Percentiles rank a stretch among this genome's conserved stretches.
phyloP scores from a whole-genome alignment of 805 yeast genomes.

The Yamadazyma sp. region DNA sequence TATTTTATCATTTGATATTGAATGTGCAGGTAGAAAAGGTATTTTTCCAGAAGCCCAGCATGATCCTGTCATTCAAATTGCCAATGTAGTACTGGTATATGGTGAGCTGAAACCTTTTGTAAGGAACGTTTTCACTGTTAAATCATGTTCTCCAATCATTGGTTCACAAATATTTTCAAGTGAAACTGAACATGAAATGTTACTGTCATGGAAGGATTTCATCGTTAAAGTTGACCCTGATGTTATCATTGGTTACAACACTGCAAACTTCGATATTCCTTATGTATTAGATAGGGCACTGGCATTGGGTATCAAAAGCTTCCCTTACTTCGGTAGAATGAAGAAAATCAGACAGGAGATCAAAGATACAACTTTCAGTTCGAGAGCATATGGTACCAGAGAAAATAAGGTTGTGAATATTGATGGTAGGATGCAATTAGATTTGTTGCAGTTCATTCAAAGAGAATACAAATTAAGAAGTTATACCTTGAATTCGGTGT shows the following conservation, averaged over 20 bases:
- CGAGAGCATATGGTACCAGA: constrained; percentile 94
- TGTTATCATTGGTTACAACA: constrained; percentile 94
- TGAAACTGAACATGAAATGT: constrained; percentile 76
- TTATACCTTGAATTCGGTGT: constrained; percentile 91
- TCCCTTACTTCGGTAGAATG: constrained; percentile 87
- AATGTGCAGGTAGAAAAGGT: constrained; percentile 97
- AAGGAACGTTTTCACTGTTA: constrained; percentile 90
- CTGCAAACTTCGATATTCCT: constrained; percentile 92
- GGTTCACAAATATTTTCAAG: constrained; percentile 86
- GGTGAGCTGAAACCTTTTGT: constrained; percentile 89
- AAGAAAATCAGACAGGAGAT: constrained; percentile 66
- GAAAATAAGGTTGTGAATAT: constrained; percentile 89
- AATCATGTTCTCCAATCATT: constrained; percentile 87
- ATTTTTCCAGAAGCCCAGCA: constrained; percentile 91
- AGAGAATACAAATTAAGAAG: constrained; percentile 94
- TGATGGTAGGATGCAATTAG: constrained; percentile 95
- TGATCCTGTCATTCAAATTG: constrained; percentile 96
- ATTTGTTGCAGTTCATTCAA: constrained; percentile 86
- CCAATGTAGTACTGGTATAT: constrained; percentile 82
- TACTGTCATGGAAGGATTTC: constrained; percentile 83
- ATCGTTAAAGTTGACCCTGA: constrained; percentile 87
- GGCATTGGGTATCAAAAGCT: constrained; percentile 60
- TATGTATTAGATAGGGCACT: constrained; percentile 84
- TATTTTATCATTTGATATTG: constrained; percentile 92
- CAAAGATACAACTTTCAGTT: constrained; percentile 79